These are phyloP conservation scores for Gelatoporia subvermispora DNA, from an alignment of 768 basidiomycete species.

Conservation along the genomic window DNA sequence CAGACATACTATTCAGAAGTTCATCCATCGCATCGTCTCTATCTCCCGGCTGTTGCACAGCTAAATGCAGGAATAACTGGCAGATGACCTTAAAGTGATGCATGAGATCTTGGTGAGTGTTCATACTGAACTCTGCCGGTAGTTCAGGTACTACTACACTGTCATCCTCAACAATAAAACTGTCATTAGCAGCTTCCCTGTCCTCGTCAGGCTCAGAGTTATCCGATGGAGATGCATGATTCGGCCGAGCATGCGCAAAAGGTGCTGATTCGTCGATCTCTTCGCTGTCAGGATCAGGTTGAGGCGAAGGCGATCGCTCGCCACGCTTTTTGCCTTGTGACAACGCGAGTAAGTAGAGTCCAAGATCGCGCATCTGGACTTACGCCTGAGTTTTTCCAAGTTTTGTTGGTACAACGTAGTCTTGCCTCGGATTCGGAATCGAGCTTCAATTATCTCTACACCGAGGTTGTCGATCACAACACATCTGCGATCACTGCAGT, in stretches of 20 bases:
- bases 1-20: conserved; percentile 43
- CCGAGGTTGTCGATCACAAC: conserved; percentile 1
- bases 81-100: conserved; percentile 86
- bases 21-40: conserved; percentile 51
- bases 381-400: conserved; percentile 65
- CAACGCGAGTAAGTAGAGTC: not conserved
- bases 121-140: conserved; percentile 80
- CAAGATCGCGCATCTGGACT: conserved; percentile 12
- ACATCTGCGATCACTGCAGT: not conserved
- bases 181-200: conserved; percentile 29
- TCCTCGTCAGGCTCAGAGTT: conserved; percentile 21
- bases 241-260: conserved; percentile 17
- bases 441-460: conserved; percentile 57
- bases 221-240: conserved; percentile 1
- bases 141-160: conserved; percentile 37
- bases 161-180: conserved; percentile 66
- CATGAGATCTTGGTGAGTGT: conserved; percentile 65
- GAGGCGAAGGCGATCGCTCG: conserved; percentile 11
- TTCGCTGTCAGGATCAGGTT: conserved; percentile 18
- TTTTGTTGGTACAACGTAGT: conserved; percentile 57
- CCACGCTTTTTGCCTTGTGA: conserved; percentile 41
- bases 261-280: conserved; percentile 17
- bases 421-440: conserved; percentile 59
- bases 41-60: conserved; percentile 49
- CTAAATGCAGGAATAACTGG: conserved; percentile 82